A percentile compares a stretch with the other conserved stretches of the same genome.
Evolutionary conservation across 164 flowering plant species (phyloP).

Genomic region (Tetrastigma voinierianum): DNA sequence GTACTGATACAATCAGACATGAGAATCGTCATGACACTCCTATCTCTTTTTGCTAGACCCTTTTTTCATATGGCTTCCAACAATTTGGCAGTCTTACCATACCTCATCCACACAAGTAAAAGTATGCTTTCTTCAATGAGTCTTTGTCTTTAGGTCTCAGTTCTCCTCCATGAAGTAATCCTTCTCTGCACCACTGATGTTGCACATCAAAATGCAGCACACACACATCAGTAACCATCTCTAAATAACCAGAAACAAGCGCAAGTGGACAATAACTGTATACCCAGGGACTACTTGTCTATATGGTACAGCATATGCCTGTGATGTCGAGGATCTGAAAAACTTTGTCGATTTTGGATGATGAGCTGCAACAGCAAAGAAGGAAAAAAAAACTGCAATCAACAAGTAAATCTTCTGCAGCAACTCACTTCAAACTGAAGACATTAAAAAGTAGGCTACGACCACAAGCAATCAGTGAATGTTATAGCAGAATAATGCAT

Average conservation of each 20-base stretch:
- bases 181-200: constrained; percentile 58
- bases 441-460: neutral
- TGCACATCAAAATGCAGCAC: constrained; percentile 29
- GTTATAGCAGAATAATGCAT: neutral
- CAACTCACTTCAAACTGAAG: neutral
- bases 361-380: constrained; percentile 52
- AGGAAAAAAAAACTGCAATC: neutral
- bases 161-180: constrained; percentile 65
- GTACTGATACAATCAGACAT: neutral
- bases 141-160: constrained; percentile 74
- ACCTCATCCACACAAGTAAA: constrained; percentile 99
- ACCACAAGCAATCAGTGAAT: neutral
- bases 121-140: constrained; percentile 93
- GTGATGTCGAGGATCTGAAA: constrained; percentile 84
- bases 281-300: constrained; percentile 69
- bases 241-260: constrained; percentile 9
- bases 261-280: constrained; percentile 13
- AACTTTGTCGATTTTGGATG: constrained; percentile 94
- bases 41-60: too few relatives aligned
- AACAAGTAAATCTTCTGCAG: neutral
- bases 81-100: constrained; percentile 4
- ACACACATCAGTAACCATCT: constrained; percentile 19
- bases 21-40: neutral
- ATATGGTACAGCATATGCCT: constrained; percentile 95
- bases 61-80: neutral